Base-by-base conservation (phyloP, 2,329 filamentous ascomycete genomes). In the Achaetomium macrosporum region DNA sequence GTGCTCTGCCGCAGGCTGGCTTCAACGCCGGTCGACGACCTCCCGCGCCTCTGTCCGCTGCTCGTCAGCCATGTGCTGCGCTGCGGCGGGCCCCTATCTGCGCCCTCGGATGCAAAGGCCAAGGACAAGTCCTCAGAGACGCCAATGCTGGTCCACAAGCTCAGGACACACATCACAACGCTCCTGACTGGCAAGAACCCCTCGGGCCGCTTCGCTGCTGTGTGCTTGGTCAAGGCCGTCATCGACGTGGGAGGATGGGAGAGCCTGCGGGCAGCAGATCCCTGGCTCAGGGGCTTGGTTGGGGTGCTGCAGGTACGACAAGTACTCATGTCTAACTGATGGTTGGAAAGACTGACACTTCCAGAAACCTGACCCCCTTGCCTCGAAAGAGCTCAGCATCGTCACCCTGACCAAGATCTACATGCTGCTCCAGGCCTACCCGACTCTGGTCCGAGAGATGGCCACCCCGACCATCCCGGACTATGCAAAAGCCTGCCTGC, bases 191-290 rank as follows among this genome's bases (percentile, higher is more conserved):
- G 92, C 51, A 85, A 85, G 54, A 88, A 74, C 44, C 67, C 81
- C 2, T 82, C 90, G 61, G 88, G 85, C 41, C 82, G 89, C 63
- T 95, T 92, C 72, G 79, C 84, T 16, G 90, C 85, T 7, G 81
- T 88, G 41, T 83, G 87, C 15, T 71, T 96, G 45, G 80, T 90
- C 68, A 96, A 96, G 71, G 81, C 87, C 4, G 75, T 85, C 5
- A 75, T 96, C 41, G 91, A 96, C 63, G 82, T 87, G 39, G 90
- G 90, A 20, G 90, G 90, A 42, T 90, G 87, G 83, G 89, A 95
- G 64, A 82, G 87, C 53, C 75, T 96, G 54, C 83, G 84, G 57
- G 83, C 82, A 49, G 82, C 81, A 33, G 83, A 84, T 62, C 76
- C 83, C 2, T 96, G 92, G 88, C 84, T 93, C 56, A 77, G 81